Evolutionary conservation across 108 stramenopile species (phyloP), one percentile per base, ranked within the genome.

Genomic region (Nitzschia sp.): DNA sequence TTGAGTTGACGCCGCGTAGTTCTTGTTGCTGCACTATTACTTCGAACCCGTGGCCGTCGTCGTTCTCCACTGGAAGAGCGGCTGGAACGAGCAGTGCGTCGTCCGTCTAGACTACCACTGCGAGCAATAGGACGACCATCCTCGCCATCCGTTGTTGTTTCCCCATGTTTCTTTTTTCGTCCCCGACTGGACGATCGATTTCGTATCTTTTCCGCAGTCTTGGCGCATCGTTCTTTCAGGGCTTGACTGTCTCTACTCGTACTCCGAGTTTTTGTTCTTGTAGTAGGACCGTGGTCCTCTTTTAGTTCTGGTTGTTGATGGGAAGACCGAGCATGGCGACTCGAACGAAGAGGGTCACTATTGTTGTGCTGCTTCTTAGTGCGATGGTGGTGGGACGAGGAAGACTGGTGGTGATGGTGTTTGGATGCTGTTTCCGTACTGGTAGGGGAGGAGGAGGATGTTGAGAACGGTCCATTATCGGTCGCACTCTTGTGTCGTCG

Each of bases 181-280:
- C 50, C 50, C 50, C 50, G 21, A 52, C 50, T 52, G n/a, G 50
- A 52, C n/a, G 50, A 52, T 52, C 50, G 50, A 15, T 23, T 19
- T 52, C 50, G 41, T 15, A 44, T 13, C 15, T 44, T 44, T 15
- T 44, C 41, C 9, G 41, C 41, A 44, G 41, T 44, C 15, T 44
- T 44, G 13, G 9, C 50, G 38, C 9, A 41, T 41, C 38, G 9
- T 41, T 41, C 38, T 13, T 41, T 41, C 38, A 6, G 9, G 9
- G 38, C 38, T 13, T 41, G 6, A 13, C 13, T 13, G 13, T 41
- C 38, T 13, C 38, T 13, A 41, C 38, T 6, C 13, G 13, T 41
- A 41, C 38, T 13, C 6, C n/a, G n/a, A n/a, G n/a, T n/a, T n/a
- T n/a, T n/a, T n/a, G n/a, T n/a, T n/a, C n/a, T n/a, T n/a, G n/a